Evolutionary conservation across 768 basidiomycete species (phyloP).

Genomic region (Mycena metata): DNA sequence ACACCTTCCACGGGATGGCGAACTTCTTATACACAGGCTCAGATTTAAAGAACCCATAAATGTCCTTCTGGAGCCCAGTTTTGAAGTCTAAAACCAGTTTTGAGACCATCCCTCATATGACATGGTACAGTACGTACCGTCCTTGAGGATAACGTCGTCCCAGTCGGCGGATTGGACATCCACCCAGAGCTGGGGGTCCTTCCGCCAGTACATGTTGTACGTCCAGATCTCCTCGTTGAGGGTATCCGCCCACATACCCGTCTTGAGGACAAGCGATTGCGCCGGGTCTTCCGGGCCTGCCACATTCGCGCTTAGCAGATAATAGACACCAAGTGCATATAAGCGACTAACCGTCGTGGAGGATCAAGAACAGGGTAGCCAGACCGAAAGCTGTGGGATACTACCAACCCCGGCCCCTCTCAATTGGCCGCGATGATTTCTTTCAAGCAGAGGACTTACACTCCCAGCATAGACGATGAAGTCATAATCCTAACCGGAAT

Average conservation of each 20-base stretch:
- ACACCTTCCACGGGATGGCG: conserved; percentile 87
- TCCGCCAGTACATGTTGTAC: conserved; percentile 69
- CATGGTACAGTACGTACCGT: no score
- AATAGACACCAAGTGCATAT: background rate
- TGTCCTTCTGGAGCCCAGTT: conserved; percentile 74
- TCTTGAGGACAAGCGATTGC: conserved; percentile 65
- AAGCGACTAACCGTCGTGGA: background rate
- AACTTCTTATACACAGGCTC: conserved; percentile 80
- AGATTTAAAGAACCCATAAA: conserved; percentile 85
- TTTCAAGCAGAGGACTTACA: no score
- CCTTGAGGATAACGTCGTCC: conserved; percentile 81
- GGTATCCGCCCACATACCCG: conserved; percentile 65
- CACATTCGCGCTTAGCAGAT: no score
- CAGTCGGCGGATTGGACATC: conserved; percentile 78
- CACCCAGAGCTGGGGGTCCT: conserved; percentile 71
- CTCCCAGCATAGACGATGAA: no score
- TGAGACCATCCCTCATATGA: no score
- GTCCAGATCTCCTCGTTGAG: conserved; percentile 83
- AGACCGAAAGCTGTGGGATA: no score
- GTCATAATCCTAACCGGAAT: no score
- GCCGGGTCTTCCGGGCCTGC: conserved; percentile 61
- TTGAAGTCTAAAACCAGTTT: no score
- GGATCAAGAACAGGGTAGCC: background rate
- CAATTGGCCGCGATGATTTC: no score
- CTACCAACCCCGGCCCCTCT: no score